These are phyloP conservation scores for Auricularia sp. DNA, from an alignment of 768 basidiomycete genomes.

Conservation along the genomic window DNA sequence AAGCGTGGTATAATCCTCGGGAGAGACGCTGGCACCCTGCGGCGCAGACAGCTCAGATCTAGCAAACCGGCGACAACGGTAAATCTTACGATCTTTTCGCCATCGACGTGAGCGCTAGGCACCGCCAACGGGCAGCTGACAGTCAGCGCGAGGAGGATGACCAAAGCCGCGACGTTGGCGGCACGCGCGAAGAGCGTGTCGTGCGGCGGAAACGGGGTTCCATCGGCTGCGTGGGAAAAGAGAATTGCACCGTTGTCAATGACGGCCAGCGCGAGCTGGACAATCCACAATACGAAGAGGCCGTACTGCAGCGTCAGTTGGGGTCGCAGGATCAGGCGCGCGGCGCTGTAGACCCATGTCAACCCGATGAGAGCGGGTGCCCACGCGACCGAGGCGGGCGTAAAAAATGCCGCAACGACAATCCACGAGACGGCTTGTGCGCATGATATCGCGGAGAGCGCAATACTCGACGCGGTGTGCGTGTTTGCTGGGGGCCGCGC, in stretches of 20 bases:
- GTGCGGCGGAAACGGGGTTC: slow-evolving; percentile 30
- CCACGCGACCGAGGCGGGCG: slow-evolving; percentile 17
- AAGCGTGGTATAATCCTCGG: slow-evolving; percentile 68
- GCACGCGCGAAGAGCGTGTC: slow-evolving; percentile 16
- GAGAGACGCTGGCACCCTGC: slow-evolving; percentile 46
- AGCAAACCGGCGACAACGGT: background rate
- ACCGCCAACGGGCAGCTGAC: slow-evolving; percentile 55
- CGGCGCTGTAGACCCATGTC: slow-evolving; percentile 55
- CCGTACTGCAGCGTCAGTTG: slow-evolving; percentile 52
- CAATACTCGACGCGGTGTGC: slow-evolving; percentile 41
- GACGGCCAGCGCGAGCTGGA: slow-evolving; percentile 34
- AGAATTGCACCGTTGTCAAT: slow-evolving; percentile 44
- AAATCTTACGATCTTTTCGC: slow-evolving; percentile 50
- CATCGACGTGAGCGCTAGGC: slow-evolving; percentile 42
- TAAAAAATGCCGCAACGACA: slow-evolving; percentile 37
- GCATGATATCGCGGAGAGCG: slow-evolving; percentile 42
- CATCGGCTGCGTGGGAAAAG: slow-evolving; percentile 33
- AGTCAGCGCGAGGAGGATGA: slow-evolving; percentile 35
- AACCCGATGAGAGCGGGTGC: slow-evolving; percentile 31
- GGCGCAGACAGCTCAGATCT: background rate
- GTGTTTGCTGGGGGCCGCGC: slow-evolving; percentile 21
- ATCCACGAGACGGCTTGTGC: slow-evolving; percentile 50
- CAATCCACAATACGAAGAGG: slow-evolving; percentile 48
- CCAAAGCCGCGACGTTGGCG: slow-evolving; percentile 35
- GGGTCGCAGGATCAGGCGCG: slow-evolving; percentile 40